phyloP scores from a whole-genome alignment of 768 basidiomycete species.

The Rickenella mellea region DNA sequence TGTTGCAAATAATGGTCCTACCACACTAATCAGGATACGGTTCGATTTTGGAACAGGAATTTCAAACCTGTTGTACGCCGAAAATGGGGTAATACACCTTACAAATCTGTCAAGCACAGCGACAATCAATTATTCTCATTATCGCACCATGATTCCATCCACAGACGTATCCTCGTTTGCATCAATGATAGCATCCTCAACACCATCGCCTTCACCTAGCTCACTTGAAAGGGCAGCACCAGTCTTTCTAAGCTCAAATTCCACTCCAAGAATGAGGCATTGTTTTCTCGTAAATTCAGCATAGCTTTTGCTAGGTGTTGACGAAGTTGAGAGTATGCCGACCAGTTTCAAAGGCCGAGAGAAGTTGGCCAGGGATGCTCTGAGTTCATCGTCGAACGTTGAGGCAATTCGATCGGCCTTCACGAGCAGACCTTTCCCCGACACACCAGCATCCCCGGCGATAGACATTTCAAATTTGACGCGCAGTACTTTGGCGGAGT shows the following conservation, averaged over 20 bases:
- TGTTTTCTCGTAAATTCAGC: conserved; percentile 89
- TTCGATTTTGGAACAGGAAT: conserved; percentile 3
- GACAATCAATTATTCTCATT: neutral
- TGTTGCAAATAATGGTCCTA: conserved; percentile 98
- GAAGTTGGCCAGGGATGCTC: conserved; percentile 26
- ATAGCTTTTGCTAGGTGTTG: conserved; percentile 71
- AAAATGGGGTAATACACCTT: conserved; percentile 97
- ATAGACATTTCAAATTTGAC: no score
- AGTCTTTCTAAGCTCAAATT: conserved; percentile 69
- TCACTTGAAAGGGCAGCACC: conserved; percentile 48
- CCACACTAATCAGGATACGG: conserved; percentile 2
- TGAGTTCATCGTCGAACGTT: conserved; percentile 64
- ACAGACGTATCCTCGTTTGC: conserved; percentile 82
- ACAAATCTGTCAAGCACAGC: neutral
- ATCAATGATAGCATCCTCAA: conserved; percentile 92
- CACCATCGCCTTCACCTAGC: conserved; percentile 73
- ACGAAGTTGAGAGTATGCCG: conserved; percentile 83
- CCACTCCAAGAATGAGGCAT: conserved; percentile 81
- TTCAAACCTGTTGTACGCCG: conserved; percentile 72
- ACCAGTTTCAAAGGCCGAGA: conserved; percentile 62
- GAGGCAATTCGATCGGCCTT: conserved; percentile 72
- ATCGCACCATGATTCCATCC: conserved; percentile 88
- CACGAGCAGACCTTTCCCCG: conserved; percentile 65
- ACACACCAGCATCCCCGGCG: no score
- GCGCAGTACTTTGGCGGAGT: no score